Conservation (phyloP, 495 filamentous ascomycete genomes). For the Hypomontagnella submonticulosa region DNA sequence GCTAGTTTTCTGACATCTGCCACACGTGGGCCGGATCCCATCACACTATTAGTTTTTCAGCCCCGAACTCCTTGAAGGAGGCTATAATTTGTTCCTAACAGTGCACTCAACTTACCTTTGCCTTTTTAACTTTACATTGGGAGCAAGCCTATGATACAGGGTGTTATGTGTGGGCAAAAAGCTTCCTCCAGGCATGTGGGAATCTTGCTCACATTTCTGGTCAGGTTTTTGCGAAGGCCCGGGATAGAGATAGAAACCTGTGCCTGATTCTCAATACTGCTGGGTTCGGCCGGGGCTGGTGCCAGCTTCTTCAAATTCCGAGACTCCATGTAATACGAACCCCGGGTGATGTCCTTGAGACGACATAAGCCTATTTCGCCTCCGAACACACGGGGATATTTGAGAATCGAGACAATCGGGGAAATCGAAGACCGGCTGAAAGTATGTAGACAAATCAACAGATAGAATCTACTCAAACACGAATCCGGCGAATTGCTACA, state of each 20-base stretch:
- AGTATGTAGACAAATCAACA: conserved; percentile 18
- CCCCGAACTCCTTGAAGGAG: neutral
- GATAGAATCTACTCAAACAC: neutral
- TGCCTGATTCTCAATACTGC: neutral
- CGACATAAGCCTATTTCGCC: conserved; percentile 10
- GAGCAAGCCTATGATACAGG: conserved; percentile 36
- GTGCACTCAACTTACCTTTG: conserved; percentile 24
- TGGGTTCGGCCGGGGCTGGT: conserved; percentile 25
- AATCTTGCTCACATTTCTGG: conserved; percentile 33
- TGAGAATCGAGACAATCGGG: neutral
- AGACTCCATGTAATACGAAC: conserved; percentile 31
- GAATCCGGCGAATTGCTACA: conserved; percentile 1
- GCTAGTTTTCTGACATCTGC: conserved; percentile 34
- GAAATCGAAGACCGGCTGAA: conserved; percentile 13
- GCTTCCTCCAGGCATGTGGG: conserved; percentile 9
- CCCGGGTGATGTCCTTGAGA: neutral
- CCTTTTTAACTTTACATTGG: conserved; percentile 36
- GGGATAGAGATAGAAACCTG: conserved; percentile 20
- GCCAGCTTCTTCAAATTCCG: conserved; percentile 37
- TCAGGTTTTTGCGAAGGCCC: conserved; percentile 30
- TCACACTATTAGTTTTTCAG: conserved; percentile 34
- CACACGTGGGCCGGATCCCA: conserved; percentile 31
- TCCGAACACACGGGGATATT: conserved; percentile 3
- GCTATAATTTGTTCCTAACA: neutral
- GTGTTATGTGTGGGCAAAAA: conserved; percentile 24